phyloP scores from a whole-genome alignment of 2,329 filamentous ascomycete genomes.

The Botrytis sinoallii region DNA sequence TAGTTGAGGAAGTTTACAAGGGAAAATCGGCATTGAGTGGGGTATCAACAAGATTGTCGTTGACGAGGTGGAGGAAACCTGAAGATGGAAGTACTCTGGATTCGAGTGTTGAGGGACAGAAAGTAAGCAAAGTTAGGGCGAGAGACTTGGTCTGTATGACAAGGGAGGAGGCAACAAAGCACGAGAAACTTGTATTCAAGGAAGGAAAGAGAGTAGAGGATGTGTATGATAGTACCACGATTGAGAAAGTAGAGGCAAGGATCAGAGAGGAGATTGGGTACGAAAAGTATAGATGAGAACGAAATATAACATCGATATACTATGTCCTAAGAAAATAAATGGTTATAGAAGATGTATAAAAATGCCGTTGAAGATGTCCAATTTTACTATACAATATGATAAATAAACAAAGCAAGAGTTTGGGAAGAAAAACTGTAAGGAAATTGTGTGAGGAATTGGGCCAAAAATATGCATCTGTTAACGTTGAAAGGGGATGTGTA shows the following conservation, averaged over 20 bases:
- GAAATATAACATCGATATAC: not conserved
- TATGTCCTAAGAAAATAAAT: not conserved
- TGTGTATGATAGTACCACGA: slow-evolving; percentile 66
- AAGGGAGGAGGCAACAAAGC: slow-evolving; percentile 78
- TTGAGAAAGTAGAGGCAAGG: slow-evolving; percentile 65
- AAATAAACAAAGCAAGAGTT: not conserved
- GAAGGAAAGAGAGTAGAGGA: slow-evolving; percentile 65
- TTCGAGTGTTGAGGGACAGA: slow-evolving; percentile 68
- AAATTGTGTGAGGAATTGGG: not conserved
- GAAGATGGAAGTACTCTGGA: slow-evolving; percentile 55
- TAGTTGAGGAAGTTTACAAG: slow-evolving; percentile 84
- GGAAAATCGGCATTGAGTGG: slow-evolving; percentile 82
- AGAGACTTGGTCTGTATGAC: slow-evolving; percentile 85
- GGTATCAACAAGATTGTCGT: slow-evolving; percentile 70
- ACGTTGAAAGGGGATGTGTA: not conserved
- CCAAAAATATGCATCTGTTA: not conserved
- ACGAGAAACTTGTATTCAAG: slow-evolving; percentile 76
- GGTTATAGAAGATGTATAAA: not conserved
- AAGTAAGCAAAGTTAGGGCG: slow-evolving; percentile 65
- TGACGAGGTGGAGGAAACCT: slow-evolving; percentile 79
- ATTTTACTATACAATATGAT: not conserved
- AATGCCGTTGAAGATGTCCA: not conserved
- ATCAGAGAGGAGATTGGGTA: slow-evolving; percentile 64
- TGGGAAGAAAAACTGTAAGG: not conserved
- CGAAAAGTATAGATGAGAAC: slow-evolving; percentile 49